Base-by-base conservation (phyloP, 2,329 filamentous ascomycete species). In the Didymella arachidicola region DNA sequence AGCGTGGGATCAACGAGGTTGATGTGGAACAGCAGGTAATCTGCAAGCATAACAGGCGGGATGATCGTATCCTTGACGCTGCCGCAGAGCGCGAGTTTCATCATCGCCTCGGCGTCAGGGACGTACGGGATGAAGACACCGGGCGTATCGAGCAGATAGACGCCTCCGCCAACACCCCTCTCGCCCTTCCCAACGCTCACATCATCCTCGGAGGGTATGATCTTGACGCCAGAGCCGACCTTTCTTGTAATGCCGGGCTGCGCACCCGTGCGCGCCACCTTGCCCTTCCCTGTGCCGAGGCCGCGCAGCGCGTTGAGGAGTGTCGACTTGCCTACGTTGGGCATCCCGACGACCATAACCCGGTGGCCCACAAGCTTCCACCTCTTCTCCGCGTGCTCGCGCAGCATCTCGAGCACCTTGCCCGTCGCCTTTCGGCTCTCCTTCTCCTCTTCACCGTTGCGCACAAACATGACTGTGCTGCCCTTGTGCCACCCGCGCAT, bases 51-150 rank as follows among this genome's bases (percentile, higher is more conserved):
- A 58, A 90, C 86, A 16, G 89, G 84, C 1, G 89, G 84, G 52
- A 99, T 88, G 36, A 98, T 84, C 0, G 90, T 91, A 74, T 97
- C 92, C 76, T 96, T 96, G 53, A 99, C 92, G 75, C 90, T 91
- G 19, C 94, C 92, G 50, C 92, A 93, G 0, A 98, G 85, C 2
- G 93, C 90, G n/a, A 99, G 85, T 78, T 97, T 98, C 62, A 99
- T 82, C 95, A 99, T 99, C 44, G 88, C 87, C 74, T 95, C 90
- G 16, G 90, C 85, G 70, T 96, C 87, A 0, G 89, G 85, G 27
- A 98, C 90, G 74, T 96, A 97, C 0, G 95, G 95, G 59, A 97
- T 87, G 77, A 98, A 99, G 8, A 99, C 93, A 46, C 95, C 95
- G 0, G 95, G 95, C 0, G 94, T 97, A 78, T 99, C 95, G 46